These are phyloP conservation scores for Fusarium chlamydosporum DNA, from an alignment of 2,329 filamentous ascomycete species.

Conservation along the genomic window DNA sequence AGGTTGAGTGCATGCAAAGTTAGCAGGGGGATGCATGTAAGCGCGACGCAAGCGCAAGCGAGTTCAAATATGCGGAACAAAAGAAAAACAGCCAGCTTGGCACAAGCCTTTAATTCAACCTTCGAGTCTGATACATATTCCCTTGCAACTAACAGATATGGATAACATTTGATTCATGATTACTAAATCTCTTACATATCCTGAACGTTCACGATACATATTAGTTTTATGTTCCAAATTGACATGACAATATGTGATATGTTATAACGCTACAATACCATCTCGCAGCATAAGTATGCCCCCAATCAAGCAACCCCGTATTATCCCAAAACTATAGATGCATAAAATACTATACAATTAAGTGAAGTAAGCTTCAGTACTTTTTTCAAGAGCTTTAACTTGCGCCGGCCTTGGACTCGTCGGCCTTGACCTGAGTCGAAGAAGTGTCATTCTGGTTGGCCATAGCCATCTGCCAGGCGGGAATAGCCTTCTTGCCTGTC, in stretches of 20 bases:
- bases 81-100: conserved; percentile 7
- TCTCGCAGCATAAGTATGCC: conserved; percentile 24
- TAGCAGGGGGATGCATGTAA: conserved; percentile 35
- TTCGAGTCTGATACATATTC: neutral
- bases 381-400: conserved; percentile 39
- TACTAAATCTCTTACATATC: neutral
- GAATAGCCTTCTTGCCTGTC: conserved; percentile 75
- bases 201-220: neutral
- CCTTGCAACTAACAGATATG: neutral
- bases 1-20: conserved; percentile 15
- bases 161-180: neutral
- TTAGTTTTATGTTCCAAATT: neutral
- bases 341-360: conserved; percentile 43
- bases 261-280: conserved; percentile 37
- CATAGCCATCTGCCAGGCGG: conserved; percentile 84
- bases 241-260: conserved; percentile 18
- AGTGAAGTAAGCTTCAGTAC: conserved; percentile 9
- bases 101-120: neutral
- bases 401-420: conserved; percentile 46
- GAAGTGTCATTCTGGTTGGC: conserved; percentile 64
- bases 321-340: conserved; percentile 39
- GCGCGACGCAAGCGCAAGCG: conserved; percentile 9
- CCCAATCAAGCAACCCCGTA: conserved; percentile 22
- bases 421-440: conserved; percentile 49
- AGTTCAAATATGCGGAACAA: neutral